phyloP scores from a whole-genome alignment of 176 grass and related monocot species.

The sorghum (Sorghum bicolor) region DNA sequence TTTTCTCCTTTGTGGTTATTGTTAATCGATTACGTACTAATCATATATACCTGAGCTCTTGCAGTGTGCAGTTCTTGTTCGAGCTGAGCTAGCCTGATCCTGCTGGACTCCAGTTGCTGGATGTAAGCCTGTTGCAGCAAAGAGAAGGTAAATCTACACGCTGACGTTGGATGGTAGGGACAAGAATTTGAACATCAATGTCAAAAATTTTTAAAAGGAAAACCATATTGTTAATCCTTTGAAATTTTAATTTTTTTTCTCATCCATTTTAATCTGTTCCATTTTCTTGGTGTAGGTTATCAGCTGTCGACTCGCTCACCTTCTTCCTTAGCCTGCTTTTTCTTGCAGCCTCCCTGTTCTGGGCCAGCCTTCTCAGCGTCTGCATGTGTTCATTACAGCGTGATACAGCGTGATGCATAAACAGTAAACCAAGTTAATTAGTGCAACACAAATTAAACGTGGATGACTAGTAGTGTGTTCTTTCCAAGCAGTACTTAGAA shows the following conservation, averaged over 20 bases:
- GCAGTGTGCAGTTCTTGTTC: slow-evolving; percentile 84
- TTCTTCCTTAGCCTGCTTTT: slow-evolving; percentile 98
- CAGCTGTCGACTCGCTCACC: slow-evolving; percentile 40
- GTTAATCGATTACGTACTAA: background rate
- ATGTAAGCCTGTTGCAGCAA: slow-evolving; percentile 72
- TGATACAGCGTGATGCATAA: background rate
- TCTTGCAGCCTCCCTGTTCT: slow-evolving; percentile 97
- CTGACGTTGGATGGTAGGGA: background rate
- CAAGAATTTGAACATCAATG: background rate
- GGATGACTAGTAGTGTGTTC: background rate
- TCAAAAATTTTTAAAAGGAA: background rate
- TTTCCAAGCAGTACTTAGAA: background rate
- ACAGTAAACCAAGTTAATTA: background rate
- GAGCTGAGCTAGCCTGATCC: slow-evolving; percentile 83
- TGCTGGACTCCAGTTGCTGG: slow-evolving; percentile 90
- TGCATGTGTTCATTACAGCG: slow-evolving; percentile 22
- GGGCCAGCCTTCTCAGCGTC: slow-evolving; percentile 92
- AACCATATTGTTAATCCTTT: background rate
- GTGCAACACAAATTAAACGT: background rate
- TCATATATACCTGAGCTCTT: slow-evolving; percentile 60
- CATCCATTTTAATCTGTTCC: background rate
- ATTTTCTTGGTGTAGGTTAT: background rate
- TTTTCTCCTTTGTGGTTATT: background rate
- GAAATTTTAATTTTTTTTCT: background rate
- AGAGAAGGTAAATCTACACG: background rate